phyloP scores from a whole-genome alignment of 768 basidiomycete genomes.

The Boletus tylopilopsis region DNA sequence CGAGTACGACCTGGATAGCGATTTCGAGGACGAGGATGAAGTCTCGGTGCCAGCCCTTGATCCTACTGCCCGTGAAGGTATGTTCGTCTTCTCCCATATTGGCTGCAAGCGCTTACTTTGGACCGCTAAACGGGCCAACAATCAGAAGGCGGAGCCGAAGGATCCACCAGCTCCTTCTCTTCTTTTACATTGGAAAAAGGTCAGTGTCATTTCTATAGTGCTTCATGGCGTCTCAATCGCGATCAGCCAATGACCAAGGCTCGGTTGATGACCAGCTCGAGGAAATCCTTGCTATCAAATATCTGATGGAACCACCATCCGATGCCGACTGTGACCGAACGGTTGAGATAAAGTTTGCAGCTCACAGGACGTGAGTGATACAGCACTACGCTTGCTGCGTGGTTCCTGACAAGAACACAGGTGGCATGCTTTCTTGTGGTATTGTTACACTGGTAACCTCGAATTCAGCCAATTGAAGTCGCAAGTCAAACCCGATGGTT shows the following conservation, averaged over 20 bases:
- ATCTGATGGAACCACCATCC: not conserved
- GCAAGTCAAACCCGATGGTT: conserved; percentile 3
- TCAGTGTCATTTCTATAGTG: not conserved
- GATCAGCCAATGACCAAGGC: conserved; percentile 2
- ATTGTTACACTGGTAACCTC: conserved; percentile 22
- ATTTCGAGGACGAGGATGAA: conserved; percentile 23
- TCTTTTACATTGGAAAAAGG: conserved; percentile 9
- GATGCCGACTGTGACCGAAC: not conserved
- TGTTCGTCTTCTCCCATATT: not conserved
- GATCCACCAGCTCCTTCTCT: conserved; percentile 4
- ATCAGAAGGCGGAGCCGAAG: not conserved
- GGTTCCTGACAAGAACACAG: conserved; percentile 3
- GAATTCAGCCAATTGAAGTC: conserved; percentile 18
- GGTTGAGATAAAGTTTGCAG: conserved; percentile 10
- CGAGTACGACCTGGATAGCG: conserved; percentile 24
- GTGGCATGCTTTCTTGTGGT: conserved; percentile 25
- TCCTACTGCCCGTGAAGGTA: not conserved
- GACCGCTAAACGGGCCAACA: conserved; percentile 1
- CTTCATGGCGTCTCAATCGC: conserved; percentile 6
- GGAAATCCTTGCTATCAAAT: conserved; percentile 2
- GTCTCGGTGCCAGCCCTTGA: too few species aligned
- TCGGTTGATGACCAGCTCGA: not conserved
- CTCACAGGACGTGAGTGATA: conserved; percentile 16
- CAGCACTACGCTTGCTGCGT: not conserved
- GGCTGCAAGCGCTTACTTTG: not conserved